Conservation (phyloP, 129 eudicot species). For the Flaveria ramosissima region DNA sequence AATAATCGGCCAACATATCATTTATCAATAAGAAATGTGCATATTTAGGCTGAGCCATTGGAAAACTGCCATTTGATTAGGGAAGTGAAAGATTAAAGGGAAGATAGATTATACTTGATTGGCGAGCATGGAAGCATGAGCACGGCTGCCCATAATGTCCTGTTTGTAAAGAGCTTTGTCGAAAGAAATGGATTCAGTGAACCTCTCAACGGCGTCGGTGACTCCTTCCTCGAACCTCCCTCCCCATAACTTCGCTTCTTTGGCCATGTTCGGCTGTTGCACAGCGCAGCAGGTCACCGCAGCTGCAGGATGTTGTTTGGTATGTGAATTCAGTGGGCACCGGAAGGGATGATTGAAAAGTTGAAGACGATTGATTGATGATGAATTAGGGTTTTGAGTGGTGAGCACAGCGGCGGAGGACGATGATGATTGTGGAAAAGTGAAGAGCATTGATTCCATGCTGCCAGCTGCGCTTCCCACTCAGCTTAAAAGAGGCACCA, state of each 20-base stretch:
- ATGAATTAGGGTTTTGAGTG: constrained; percentile 15
- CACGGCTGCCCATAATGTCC: constrained; percentile 92
- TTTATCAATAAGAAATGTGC: no score
- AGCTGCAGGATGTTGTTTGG: neutral
- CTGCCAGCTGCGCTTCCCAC: neutral
- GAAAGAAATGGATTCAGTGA: constrained; percentile 88
- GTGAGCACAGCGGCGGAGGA: neutral
- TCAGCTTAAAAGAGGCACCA: neutral
- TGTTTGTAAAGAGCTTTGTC: constrained; percentile 91
- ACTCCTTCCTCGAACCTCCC: constrained; percentile 93
- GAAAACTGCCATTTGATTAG: neutral
- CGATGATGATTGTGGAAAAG: neutral
- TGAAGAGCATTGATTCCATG: constrained; percentile 8
- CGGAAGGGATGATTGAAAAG: neutral
- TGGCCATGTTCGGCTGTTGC: constrained; percentile 38
- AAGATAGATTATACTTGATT: constrained; percentile 56
- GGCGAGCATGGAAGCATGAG: constrained; percentile 97
- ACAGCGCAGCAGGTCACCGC: constrained; percentile 36
- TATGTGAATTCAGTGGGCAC: neutral
- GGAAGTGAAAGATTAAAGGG: neutral
- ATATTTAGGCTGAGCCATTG: neutral
- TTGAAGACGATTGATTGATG: neutral
- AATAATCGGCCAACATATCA: no score
- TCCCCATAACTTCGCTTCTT: constrained; percentile 91
- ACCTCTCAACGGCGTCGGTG: constrained; percentile 85